Base-by-base conservation (phyloP, 805 yeast species). In the Zygotorulaspora danielsina region DNA sequence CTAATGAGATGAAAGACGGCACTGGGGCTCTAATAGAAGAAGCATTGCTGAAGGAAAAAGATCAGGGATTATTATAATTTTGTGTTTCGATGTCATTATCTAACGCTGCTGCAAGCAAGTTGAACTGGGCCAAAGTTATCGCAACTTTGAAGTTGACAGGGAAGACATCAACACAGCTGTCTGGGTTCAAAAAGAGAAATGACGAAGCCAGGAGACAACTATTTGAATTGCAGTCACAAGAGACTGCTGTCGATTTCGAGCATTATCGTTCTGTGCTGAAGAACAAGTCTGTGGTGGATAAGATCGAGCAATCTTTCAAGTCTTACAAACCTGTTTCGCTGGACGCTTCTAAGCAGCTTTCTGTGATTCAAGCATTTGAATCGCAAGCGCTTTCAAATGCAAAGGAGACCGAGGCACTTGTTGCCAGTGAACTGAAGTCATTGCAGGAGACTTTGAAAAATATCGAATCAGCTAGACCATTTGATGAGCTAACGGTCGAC, bases 401-500 rank as follows among this genome's bases (percentile, higher is more conserved):
- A 54, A 78, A 85, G 72, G 78, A 80, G 57, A 93, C 98, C 49
- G 97, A 90, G 74, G 69, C 79, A 49, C 79, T 89, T 56, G 97
- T 93, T 48, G 71, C 79, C 51, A 79, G 81, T 56, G 97, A 93
- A 74, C 76, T 93, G 59, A 71, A 75, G 53, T 88, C 87, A 57
- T 79, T 93, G 65, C 79, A 84, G 67, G 80, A 77, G 70, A 90
- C 98, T 46, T 76, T 93, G 65, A 78, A 79, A 65, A 90, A 93
- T 76, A 93, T 93, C 65, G 95, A 93, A 74, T 70, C 84, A 53
- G 97, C 98, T 46, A 86, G 97, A 76, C 96, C 98, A 59, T 89
- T 93, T 62, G 96, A 87, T 66, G 89, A 93, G 72, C 81, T 93
- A 66, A 90, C 97, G 40, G 89, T 90, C 48, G 96, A 87, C 50